Evolutionary conservation across 2,329 filamentous ascomycete genomes (phyloP).

Genomic region (Cadophora sp.): DNA sequence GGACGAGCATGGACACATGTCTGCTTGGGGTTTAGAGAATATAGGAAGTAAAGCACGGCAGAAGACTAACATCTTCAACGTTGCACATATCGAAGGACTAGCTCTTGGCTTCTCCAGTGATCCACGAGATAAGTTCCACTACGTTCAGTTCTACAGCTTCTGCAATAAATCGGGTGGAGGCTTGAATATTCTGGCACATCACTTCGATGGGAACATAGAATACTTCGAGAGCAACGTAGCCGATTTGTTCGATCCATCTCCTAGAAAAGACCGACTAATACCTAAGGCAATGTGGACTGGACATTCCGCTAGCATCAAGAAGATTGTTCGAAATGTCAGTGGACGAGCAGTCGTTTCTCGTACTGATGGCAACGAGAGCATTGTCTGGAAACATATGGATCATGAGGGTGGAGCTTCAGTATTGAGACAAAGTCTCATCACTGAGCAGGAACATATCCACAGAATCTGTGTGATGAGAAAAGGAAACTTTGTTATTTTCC

Average conservation of each 20-base stretch:
- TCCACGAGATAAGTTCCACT: constrained; percentile 41
- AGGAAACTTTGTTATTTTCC: constrained; percentile 80
- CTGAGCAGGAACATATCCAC: constrained; percentile 74
- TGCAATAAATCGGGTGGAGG: constrained; percentile 69
- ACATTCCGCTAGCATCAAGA: constrained; percentile 80
- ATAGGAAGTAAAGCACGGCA: constrained; percentile 73
- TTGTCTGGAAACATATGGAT: constrained; percentile 79
- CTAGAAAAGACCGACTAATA: constrained; percentile 63
- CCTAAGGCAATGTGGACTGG: constrained; percentile 79
- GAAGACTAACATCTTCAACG: constrained; percentile 78
- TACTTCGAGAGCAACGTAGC: constrained; percentile 82
- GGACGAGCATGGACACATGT: constrained; percentile 85
- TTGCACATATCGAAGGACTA: constrained; percentile 74
- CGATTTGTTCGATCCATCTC: constrained; percentile 77
- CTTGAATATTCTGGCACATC: constrained; percentile 78
- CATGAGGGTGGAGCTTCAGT: constrained; percentile 60
- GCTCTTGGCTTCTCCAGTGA: constrained; percentile 50
- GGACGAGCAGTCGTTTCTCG: constrained; percentile 82
- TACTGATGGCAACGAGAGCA: constrained; percentile 78
- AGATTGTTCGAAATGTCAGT: constrained; percentile 85
- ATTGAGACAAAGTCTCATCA: constrained; percentile 71
- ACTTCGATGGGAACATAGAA: constrained; percentile 84
- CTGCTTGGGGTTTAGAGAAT: constrained; percentile 91
- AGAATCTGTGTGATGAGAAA: constrained; percentile 80
- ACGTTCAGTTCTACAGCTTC: constrained; percentile 77